These are phyloP conservation scores for Kitagawia praeruptora DNA, from an alignment of 129 eudicot genomes.

Conservation along the genomic window DNA sequence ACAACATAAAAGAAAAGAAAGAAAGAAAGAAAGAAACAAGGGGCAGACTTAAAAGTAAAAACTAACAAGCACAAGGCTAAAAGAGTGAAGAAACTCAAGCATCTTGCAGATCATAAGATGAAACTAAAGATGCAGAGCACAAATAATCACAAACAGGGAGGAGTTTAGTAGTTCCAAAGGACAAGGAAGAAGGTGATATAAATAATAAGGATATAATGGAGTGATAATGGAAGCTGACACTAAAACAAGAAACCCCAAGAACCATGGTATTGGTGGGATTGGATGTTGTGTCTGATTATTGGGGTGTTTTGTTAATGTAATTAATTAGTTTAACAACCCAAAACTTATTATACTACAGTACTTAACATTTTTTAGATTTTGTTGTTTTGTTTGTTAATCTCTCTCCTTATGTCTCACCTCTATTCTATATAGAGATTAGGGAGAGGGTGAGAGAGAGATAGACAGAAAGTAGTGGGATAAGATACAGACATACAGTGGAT, in stretches of 20 bases:
- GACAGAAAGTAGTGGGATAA: no score
- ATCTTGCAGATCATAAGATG: not conserved
- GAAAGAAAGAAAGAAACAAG: not conserved
- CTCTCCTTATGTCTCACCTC: no score
- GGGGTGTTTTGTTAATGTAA: not conserved
- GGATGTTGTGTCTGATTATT: not conserved
- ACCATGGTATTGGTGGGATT: slow-evolving; percentile 22
- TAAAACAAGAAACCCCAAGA: slow-evolving; percentile 23
- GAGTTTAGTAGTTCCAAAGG: slow-evolving; percentile 13
- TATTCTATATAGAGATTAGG: no score
- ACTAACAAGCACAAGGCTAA: slow-evolving; percentile 11
- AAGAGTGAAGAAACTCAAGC: slow-evolving; percentile 2
- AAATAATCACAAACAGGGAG: not conserved
- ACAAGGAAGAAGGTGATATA: slow-evolving; percentile 12
- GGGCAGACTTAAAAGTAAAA: slow-evolving; percentile 13
- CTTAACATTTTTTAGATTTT: no score
- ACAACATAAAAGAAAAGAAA: slow-evolving; percentile 4
- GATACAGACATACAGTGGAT: no score
- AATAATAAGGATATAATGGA: slow-evolving; percentile 1
- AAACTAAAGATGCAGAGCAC: not conserved
- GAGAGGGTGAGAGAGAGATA: no score
- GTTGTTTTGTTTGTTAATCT: no score
- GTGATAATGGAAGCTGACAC: slow-evolving; percentile 49
- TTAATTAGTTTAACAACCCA: not conserved
- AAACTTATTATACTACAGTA: not conserved